These are phyloP conservation scores for Phytophthora litchii DNA, from an alignment of 352 stramenopile genomes.

Conservation along the genomic window DNA sequence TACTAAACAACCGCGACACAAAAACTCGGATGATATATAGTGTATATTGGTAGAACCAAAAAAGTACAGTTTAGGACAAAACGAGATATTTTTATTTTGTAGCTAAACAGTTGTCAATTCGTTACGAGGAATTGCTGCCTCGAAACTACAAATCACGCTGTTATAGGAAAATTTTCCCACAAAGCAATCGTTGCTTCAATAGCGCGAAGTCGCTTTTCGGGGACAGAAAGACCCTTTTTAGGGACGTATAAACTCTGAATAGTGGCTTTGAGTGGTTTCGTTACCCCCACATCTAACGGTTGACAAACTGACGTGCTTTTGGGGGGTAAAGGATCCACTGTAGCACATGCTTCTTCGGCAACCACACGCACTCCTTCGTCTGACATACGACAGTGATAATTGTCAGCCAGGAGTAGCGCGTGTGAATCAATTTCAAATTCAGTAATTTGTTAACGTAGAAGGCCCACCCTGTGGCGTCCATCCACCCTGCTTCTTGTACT, in stretches of 20 bases:
- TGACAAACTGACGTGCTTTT: slow-evolving; percentile 23
- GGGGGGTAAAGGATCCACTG: slow-evolving; percentile 3
- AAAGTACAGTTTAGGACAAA: too few species aligned
- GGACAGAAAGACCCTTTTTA: neutral
- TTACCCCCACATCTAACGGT: slow-evolving; percentile 23
- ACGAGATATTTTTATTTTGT: too few species aligned
- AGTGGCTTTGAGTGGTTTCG: slow-evolving; percentile 9
- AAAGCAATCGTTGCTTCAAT: too few species aligned
- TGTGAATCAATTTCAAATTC: slow-evolving; percentile 16
- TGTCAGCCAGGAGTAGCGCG: slow-evolving; percentile 27
- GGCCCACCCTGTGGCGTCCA: neutral
- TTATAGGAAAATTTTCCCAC: too few species aligned
- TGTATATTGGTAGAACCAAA: too few species aligned
- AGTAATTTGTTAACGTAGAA: slow-evolving; percentile 11
- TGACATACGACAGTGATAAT: slow-evolving; percentile 26
- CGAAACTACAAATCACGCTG: too few species aligned
- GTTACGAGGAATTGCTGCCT: too few species aligned
- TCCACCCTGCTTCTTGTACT: neutral
- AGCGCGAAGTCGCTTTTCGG: too few species aligned
- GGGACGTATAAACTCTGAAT: neutral
- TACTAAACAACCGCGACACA: too few species aligned
- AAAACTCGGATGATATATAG: too few species aligned
- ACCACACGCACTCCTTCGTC: slow-evolving; percentile 21
- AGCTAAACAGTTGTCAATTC: too few species aligned
- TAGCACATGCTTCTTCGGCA: slow-evolving; percentile 14